Evolutionary conservation across 805 yeast species (phyloP).

Genomic region (Candida mattraensis): DNA sequence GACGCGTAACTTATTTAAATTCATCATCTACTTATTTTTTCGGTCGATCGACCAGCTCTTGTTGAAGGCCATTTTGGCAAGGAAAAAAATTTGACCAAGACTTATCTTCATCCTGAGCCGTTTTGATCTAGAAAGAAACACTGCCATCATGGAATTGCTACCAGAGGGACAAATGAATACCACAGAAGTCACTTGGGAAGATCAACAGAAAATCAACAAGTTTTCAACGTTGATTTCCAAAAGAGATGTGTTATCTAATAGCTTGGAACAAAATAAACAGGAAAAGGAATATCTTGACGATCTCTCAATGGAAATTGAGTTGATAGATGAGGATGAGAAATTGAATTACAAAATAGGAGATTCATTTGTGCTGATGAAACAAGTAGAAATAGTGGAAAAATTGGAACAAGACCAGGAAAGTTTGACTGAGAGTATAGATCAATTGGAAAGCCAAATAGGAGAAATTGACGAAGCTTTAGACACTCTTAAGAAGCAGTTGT

Average conservation of each 20-base stretch:
- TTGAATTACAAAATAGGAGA: slow-evolving; percentile 83
- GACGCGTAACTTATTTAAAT: too few species aligned
- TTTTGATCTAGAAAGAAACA: neutral
- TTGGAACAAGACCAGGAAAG: slow-evolving; percentile 61
- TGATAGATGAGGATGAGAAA: slow-evolving; percentile 73
- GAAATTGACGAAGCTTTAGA: slow-evolving; percentile 54
- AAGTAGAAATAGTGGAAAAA: slow-evolving; percentile 62
- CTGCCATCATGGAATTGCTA: slow-evolving; percentile 33
- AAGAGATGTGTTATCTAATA: slow-evolving; percentile 56
- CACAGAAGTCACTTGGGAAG: slow-evolving; percentile 72
- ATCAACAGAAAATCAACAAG: slow-evolving; percentile 85
- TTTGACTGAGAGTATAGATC: slow-evolving; percentile 50
- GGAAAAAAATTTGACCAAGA: neutral
- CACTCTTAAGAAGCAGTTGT: slow-evolving; percentile 68
- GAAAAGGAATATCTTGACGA: slow-evolving; percentile 91
- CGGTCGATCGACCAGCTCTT: slow-evolving; percentile 1
- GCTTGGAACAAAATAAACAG: slow-evolving; percentile 48
- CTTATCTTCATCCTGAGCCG: slow-evolving; percentile 1
- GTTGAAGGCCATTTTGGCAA: too few species aligned
- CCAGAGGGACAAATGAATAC: slow-evolving; percentile 58
- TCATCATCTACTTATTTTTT: too few species aligned
- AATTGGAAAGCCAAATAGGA: slow-evolving; percentile 47
- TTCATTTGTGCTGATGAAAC: slow-evolving; percentile 67
- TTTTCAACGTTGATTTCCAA: slow-evolving; percentile 80
- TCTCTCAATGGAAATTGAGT: slow-evolving; percentile 78